Percentiles rank a stretch among this genome's conserved stretches.
These are phyloP conservation scores for Imleria badia DNA, from an alignment of 768 basidiomycete genomes.

Conservation along the genomic window DNA sequence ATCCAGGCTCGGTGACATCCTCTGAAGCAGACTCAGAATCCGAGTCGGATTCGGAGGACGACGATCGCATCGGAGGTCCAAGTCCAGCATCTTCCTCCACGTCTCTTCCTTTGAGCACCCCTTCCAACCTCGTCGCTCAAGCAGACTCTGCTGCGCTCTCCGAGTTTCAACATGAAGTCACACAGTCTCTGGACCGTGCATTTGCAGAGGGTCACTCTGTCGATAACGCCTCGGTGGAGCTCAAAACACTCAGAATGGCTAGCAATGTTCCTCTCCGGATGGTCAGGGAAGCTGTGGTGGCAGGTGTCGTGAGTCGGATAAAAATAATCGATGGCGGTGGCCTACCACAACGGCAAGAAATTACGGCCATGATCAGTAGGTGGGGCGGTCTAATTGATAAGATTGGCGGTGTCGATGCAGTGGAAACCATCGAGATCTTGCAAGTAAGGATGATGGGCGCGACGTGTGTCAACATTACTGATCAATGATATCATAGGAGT, in stretches of 20 bases:
- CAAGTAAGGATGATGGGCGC: slow-evolving; percentile 53
- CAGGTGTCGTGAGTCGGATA: slow-evolving; percentile 76
- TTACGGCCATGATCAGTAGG: slow-evolving; percentile 58
- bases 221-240: slow-evolving; percentile 90
- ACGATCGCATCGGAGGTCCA: slow-evolving; percentile 37
- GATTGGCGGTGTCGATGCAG: slow-evolving; percentile 81
- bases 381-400: slow-evolving; percentile 85
- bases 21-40: slow-evolving; percentile 44
- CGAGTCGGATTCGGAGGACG: slow-evolving; percentile 41
- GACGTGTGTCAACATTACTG: neutral
- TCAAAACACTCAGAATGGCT: slow-evolving; percentile 96
- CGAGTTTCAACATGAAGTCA: slow-evolving; percentile 77
- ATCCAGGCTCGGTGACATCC: slow-evolving; percentile 57
- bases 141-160: slow-evolving; percentile 47
- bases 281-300: slow-evolving; percentile 86
- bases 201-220: slow-evolving; percentile 90
- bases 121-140: slow-evolving; percentile 39
- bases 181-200: slow-evolving; percentile 87
- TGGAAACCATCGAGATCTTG: slow-evolving; percentile 74
- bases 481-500: slow-evolving; percentile 42
- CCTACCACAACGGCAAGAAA: slow-evolving; percentile 60
- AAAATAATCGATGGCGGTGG: slow-evolving; percentile 57
- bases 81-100: slow-evolving; percentile 46
- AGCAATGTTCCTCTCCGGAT: slow-evolving; percentile 87
- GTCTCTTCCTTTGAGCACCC: slow-evolving; percentile 42